Evolutionary conservation across 345 rosid genomes (phyloP), one percentile per base, ranked within the genome.

Genomic region (Populus davidiana): DNA sequence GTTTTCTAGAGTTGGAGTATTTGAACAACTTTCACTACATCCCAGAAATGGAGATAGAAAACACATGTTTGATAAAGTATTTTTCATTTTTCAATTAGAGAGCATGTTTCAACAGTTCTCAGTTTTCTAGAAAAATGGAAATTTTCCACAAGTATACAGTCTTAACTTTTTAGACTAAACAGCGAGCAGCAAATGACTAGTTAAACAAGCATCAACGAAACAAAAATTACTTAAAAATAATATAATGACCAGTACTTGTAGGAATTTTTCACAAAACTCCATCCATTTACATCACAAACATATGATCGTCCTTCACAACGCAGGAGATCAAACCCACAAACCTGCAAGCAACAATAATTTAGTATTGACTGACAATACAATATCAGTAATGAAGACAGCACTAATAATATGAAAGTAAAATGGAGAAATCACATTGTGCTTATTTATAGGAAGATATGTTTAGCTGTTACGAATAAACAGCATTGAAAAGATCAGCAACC

Each of bases 231-330:
- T 8, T 35, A 9, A 43, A 43, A 31, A 20, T 29, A 72, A 64
- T 25, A 43, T 20, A 75, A 27, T 21, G 44, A 76, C 82, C 78
- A 87, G 90, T 86, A 96, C 98, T 96, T 94, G 81, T 96, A 85
- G 35, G 99, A 96, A 86, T 96, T 96, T 89, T 96, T 96, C 85
- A 96, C 99, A 82, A 94, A 96, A 88, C 99, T 96, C 99, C 99
- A 96, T 72, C 99, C 99, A 86, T 96, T 96, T 75, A 96, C 99
- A 82, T 96, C 99, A 80, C 98, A 96, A 67, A 94, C 98, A 79
- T 94, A 96, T 33, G 98, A 96, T 35, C 96, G 89, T 50, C 99
- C 99, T 80, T 92, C 99, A 56, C 94, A 90, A 70, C 99, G 96
- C 87, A 96, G 80, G 25, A 96, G 98, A 91, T 96, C 99, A 83